phyloP scores from a whole-genome alignment of 1,139 yeast species.

The Geotrichum bryndzae region DNA sequence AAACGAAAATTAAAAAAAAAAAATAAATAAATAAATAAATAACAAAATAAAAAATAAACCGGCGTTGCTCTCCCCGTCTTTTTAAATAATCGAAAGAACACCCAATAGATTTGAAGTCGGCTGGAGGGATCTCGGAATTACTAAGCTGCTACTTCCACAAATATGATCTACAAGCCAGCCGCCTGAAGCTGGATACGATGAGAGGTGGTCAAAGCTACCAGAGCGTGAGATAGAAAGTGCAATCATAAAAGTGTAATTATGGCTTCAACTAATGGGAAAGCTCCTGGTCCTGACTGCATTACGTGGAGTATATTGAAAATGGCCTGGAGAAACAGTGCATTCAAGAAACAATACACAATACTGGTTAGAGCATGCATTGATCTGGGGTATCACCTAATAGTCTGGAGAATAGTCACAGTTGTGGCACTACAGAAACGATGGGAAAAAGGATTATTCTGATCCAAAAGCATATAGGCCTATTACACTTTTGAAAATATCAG shows the following conservation, averaged over 20 bases:
- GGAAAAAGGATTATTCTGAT: slow-evolving; percentile 2
- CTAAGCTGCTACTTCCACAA: too few relatives aligned
- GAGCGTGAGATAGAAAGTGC: background rate
- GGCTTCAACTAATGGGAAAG: slow-evolving; percentile 3
- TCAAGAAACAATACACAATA: background rate
- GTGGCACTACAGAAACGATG: slow-evolving; percentile 10
- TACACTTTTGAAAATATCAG: slow-evolving; percentile 16
- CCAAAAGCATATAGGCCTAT: slow-evolving; percentile 16
- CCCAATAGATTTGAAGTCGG: too few relatives aligned
- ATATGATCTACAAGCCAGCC: too few relatives aligned
- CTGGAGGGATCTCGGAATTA: too few relatives aligned
- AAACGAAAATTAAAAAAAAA: too few relatives aligned
- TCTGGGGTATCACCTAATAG: slow-evolving; percentile 1
- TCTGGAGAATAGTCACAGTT: slow-evolving; percentile 1
- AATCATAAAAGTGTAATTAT: too few relatives aligned
- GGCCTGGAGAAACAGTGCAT: slow-evolving; percentile 3
- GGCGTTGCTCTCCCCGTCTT: too few relatives aligned
- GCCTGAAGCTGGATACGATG: background rate
- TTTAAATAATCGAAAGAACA: too few relatives aligned
- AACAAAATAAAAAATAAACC: too few relatives aligned
- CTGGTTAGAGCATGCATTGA: slow-evolving; percentile 3
- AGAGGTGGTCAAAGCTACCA: background rate
- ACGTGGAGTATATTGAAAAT: slow-evolving; percentile 4
- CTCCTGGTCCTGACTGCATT: slow-evolving; percentile 7
- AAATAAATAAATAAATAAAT: too few relatives aligned